phyloP scores from a whole-genome alignment of 2,329 filamentous ascomycete species.

The Tolypocladium ovalisporum region DNA sequence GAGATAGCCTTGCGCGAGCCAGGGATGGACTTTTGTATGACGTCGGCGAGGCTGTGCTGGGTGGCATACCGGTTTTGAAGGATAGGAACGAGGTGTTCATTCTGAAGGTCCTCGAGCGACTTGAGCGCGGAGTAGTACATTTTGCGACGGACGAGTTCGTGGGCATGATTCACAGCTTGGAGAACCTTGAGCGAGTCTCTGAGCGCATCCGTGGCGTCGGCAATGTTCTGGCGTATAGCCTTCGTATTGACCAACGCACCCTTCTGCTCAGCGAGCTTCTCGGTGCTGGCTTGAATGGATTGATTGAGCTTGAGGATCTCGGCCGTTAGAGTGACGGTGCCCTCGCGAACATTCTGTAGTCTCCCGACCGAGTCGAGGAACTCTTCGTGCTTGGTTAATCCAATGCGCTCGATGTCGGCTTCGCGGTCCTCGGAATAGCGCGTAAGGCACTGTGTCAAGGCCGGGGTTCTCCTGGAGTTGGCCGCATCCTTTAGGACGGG shows the following conservation, averaged over 20 bases:
- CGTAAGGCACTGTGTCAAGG: slow-evolving; percentile 58
- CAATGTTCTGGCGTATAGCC: slow-evolving; percentile 87
- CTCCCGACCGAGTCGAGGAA: slow-evolving; percentile 91
- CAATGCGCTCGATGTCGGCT: slow-evolving; percentile 84
- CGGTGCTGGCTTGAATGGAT: slow-evolving; percentile 88
- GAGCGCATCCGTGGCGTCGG: slow-evolving; percentile 79
- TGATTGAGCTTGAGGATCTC: slow-evolving; percentile 91
- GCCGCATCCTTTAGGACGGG: slow-evolving; percentile 88
- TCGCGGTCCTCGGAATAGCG: slow-evolving; percentile 82
- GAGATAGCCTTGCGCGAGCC: slow-evolving; percentile 87
- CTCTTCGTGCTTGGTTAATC: slow-evolving; percentile 91
- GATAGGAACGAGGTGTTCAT: slow-evolving; percentile 71
- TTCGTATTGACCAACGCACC: slow-evolving; percentile 87
- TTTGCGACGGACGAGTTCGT: slow-evolving; percentile 83
- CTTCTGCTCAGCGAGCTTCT: slow-evolving; percentile 90
- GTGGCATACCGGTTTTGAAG: slow-evolving; percentile 77
- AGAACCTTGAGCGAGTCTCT: slow-evolving; percentile 88
- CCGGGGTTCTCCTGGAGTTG: slow-evolving; percentile 58
- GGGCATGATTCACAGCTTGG: slow-evolving; percentile 84
- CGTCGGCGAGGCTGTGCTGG: slow-evolving; percentile 86
- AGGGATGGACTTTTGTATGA: slow-evolving; percentile 93
- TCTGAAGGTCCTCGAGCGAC: slow-evolving; percentile 89
- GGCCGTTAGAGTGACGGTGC: slow-evolving; percentile 75
- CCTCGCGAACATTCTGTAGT: slow-evolving; percentile 82
- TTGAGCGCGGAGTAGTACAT: slow-evolving; percentile 93